Percentiles rank a stretch among this genome's conserved stretches.
Conservation (phyloP, 768 basidiomycete genomes). For the Naganishia friedmannii region DNA sequence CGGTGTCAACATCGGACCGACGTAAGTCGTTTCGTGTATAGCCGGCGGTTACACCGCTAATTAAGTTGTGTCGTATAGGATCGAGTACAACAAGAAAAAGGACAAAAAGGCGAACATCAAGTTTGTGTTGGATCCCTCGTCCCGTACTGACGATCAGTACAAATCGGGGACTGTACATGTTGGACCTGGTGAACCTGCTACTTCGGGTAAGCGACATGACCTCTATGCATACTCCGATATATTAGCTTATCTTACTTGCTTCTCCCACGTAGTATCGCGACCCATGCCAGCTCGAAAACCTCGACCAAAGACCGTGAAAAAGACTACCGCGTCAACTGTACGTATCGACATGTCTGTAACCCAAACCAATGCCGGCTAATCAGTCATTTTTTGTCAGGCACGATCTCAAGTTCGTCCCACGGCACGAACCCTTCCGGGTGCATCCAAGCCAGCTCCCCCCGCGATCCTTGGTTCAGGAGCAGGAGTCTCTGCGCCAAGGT, state of each 20-base stretch:
- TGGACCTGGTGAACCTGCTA: conserved; percentile 78
- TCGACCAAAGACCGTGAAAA: conserved; percentile 78
- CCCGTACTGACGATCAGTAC: conserved; percentile 74
- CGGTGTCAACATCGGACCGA: conserved; percentile 68
- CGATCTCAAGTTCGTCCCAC: conserved; percentile 54
- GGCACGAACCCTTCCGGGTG: conserved; percentile 51
- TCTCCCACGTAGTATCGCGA: conserved; percentile 58
- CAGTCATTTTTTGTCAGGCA: conserved; percentile 46
- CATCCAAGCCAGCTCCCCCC: conserved; percentile 63
- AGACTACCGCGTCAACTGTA: conserved; percentile 32
- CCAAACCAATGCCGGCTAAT: background rate
- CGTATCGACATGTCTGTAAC: conserved; percentile 23
- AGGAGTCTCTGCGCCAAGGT: background rate
- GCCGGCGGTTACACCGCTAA: conserved; percentile 11
- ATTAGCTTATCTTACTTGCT: background rate
- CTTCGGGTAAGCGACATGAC: conserved; percentile 55
- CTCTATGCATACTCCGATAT: background rate
- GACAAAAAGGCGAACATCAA: conserved; percentile 86
- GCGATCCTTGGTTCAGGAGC: conserved; percentile 55
- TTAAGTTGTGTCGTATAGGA: conserved; percentile 54
- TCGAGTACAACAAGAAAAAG: conserved; percentile 94
- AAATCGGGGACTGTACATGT: conserved; percentile 91
- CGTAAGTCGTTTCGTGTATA: conserved; percentile 59
- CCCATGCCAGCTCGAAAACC: conserved; percentile 84
- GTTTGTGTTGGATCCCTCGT: conserved; percentile 81